Conservation (phyloP, 176 grass and related monocot genomes). For the Sorghum bicolor region DNA sequence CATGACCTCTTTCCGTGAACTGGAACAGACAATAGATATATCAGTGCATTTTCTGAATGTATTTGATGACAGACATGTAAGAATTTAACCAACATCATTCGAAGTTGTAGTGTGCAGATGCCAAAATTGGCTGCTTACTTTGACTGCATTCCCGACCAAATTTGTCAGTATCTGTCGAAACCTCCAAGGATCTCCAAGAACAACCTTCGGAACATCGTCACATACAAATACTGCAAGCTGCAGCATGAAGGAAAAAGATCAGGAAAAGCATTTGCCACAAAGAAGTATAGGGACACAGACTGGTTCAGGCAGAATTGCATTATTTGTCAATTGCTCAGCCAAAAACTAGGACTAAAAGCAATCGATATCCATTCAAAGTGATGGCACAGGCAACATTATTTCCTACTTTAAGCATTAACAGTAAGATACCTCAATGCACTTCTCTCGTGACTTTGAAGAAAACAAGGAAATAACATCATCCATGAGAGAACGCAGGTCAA, state of each 20-base stretch:
- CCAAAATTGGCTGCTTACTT: constrained; percentile 65
- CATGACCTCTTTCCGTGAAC: constrained; percentile 92
- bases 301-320: not conserved
- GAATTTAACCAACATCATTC: not conserved
- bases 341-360: constrained; percentile 14
- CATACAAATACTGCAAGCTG: constrained; percentile 96
- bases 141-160: constrained; percentile 90
- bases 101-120: not conserved
- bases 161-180: constrained; percentile 96
- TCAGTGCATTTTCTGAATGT: not conserved
- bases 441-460: constrained; percentile 91
- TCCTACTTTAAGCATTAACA: not conserved
- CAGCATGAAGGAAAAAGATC: constrained; percentile 29
- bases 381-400: not conserved
- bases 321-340: not conserved
- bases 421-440: constrained; percentile 79
- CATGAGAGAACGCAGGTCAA: constrained; percentile 74
- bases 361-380: not conserved
- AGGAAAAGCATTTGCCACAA: constrained; percentile 4
- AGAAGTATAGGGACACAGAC: not conserved
- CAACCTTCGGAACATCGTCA: constrained; percentile 72
- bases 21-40: constrained; percentile 36
- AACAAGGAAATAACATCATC: constrained; percentile 97
- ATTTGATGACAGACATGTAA: constrained; percentile 3
- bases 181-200: constrained; percentile 87